Conservation (phyloP, 1,284 basidiomycete genomes). For the Austroboletus niveus region DNA sequence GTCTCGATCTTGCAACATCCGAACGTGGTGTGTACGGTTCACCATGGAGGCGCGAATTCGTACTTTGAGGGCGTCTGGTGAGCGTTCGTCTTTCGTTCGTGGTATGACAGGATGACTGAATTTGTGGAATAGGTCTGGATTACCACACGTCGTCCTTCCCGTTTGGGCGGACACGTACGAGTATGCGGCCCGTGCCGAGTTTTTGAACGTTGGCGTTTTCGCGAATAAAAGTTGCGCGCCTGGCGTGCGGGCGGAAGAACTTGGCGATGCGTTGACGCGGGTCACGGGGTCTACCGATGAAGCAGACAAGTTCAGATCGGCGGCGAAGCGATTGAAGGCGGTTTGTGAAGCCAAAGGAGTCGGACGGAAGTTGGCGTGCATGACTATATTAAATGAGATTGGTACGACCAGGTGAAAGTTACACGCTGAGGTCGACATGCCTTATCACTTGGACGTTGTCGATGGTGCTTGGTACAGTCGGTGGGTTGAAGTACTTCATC, state of each 20-base stretch:
- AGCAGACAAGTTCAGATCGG: neutral
- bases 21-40: constrained; percentile 15
- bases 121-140: too few relatives aligned
- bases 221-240: constrained; percentile 6
- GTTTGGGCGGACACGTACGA: constrained; percentile 19
- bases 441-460: too few relatives aligned
- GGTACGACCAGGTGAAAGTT: neutral
- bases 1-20: constrained; percentile 14
- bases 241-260: constrained; percentile 8
- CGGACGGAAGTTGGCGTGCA: constrained; percentile 2
- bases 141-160: constrained; percentile 1
- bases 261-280: constrained; percentile 7
- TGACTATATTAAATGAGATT: constrained; percentile 1
- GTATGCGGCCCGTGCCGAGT: constrained; percentile 8
- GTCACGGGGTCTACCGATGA: constrained; percentile 8
- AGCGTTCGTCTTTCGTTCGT: neutral
- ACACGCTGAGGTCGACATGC: too few relatives aligned
- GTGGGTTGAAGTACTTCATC: too few relatives aligned
- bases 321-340: constrained; percentile 7
- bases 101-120: too few relatives aligned
- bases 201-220: constrained; percentile 13
- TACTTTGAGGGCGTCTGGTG: constrained; percentile 16
- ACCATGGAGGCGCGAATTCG: constrained; percentile 19
- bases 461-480: too few relatives aligned
- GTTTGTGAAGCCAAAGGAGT: constrained; percentile 9